Base-by-base conservation (phyloP, 257 asterid genomes). In the Ligustrum vulgare region DNA sequence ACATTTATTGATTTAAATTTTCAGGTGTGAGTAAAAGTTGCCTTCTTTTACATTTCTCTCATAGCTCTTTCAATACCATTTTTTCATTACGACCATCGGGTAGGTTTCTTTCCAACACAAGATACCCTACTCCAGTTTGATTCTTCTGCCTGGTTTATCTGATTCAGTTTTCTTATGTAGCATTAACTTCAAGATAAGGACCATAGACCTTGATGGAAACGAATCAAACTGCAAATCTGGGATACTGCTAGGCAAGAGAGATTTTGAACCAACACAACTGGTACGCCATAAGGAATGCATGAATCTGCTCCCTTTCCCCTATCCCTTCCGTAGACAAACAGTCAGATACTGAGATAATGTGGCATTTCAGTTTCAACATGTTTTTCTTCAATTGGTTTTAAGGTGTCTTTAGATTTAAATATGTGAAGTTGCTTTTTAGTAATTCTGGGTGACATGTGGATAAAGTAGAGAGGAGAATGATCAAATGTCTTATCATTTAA, bases 41-140 rank as follows among this genome's bases (percentile, higher is more conserved):
- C 91, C 97, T 93, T 72, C 98, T 93, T 81, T 84, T 93, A 82
- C 93, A 97, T 84, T 93, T 93, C 89, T 93, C 98, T 9, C 97
- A 93, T 88, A 97, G 98, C 78, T 93, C 98, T 84, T 93, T 93
- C 91, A 93, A 97, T 32, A 93, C 98, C 86, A 93, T n/a, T n/a
- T 97, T 88, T 93, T 93, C 89, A 93, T 93, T 80, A 91, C 98
- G 74, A 89, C 93, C 77, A 89, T 89, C 67, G 93, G 93, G 93
- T 89, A 72, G 76, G 88, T 80, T 75, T 58, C 73, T 43, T 62
- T 67, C 18, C 54, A 54, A 51, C 39, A 20, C 35, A 56, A 54
- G 60, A 76, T 73, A 60, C 25, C 49, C 33, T 35, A 54, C 60
- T 67, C 51, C 51, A 23, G 45, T 39, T 69, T 68, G 68, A 35